Percentiles rank a stretch among this genome's conserved stretches.
These are phyloP conservation scores for Isatis lusitanica DNA, from an alignment of 441 rosid species.

Conservation along the genomic window DNA sequence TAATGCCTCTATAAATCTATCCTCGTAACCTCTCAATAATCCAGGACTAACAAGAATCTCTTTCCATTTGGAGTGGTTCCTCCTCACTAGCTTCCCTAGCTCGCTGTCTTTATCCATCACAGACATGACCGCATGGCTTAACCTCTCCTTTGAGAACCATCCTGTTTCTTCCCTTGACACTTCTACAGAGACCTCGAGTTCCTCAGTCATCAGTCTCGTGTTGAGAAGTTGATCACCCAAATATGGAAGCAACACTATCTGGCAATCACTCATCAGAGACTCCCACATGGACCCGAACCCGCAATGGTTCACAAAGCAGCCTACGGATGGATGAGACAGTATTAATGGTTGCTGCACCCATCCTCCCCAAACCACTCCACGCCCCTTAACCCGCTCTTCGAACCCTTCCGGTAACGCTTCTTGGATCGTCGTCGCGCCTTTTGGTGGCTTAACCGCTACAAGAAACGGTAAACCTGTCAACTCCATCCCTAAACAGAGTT, in stretches of 20 bases:
- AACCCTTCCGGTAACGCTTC: constrained; percentile 59
- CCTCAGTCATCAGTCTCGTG: constrained; percentile 37
- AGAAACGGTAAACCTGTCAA: constrained; percentile 35
- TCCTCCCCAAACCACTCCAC: constrained; percentile 48
- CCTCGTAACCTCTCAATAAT: not conserved
- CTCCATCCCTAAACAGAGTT: constrained; percentile 37
- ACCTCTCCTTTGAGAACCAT: not conserved
- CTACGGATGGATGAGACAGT: constrained; percentile 47
- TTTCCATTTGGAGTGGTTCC: not conserved
- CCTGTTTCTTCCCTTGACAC: not conserved
- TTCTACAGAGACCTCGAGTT: constrained; percentile 38
- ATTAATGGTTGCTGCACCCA: constrained; percentile 53
- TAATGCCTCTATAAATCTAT: not conserved
- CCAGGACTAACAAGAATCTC: not conserved
- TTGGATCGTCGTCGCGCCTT: constrained; percentile 29
- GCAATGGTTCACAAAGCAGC: constrained; percentile 59
- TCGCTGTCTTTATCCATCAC: not conserved
- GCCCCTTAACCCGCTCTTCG: constrained; percentile 42
- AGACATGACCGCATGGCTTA: not conserved
- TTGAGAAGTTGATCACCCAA: constrained; percentile 36
- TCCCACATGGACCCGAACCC: constrained; percentile 73
- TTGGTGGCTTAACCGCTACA: constrained; percentile 17
- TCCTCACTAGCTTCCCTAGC: not conserved
- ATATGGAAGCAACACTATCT: constrained; percentile 50
- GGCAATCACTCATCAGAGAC: constrained; percentile 49